These are phyloP conservation scores for Lachnellula suecica DNA, from an alignment of 2,329 filamentous ascomycete species.

Conservation along the genomic window DNA sequence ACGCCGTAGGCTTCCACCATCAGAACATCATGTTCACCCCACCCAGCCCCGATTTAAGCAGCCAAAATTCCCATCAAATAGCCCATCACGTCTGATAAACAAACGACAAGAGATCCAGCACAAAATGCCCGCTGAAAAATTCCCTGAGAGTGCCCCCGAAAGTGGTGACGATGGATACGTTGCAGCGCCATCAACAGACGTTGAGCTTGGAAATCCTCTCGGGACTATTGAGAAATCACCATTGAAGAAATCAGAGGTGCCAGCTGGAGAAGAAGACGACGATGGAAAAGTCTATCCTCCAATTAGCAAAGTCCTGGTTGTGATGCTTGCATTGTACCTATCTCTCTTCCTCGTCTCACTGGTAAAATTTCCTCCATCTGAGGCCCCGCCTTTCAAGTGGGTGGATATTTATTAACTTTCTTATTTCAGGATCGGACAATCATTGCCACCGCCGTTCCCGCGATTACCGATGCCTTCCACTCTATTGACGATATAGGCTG, in stretches of 20 bases:
- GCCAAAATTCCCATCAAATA: too few species aligned
- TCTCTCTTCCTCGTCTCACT: constrained; percentile 40
- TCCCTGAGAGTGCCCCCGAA: neutral
- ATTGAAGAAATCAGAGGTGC: neutral
- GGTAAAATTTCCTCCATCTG: constrained; percentile 4
- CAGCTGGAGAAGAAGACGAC: neutral
- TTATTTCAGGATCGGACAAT: constrained; percentile 27
- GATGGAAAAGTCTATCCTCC: neutral
- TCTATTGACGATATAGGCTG: constrained; percentile 33
- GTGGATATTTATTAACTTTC: too few species aligned
- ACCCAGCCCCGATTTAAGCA: too few species aligned
- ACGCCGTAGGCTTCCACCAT: too few species aligned
- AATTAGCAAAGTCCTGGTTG: constrained; percentile 29
- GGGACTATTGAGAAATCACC: neutral
- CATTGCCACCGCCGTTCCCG: constrained; percentile 33
- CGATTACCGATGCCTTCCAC: constrained; percentile 34
- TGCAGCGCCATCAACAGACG: neutral
- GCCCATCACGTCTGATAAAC: too few species aligned
- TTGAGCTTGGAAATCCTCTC: neutral
- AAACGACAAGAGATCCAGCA: too few species aligned
- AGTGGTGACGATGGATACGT: neutral
- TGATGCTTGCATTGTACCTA: constrained; percentile 43
- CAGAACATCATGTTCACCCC: too few species aligned
- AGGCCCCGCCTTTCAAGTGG: neutral
- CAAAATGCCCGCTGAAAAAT: neutral